Evolutionary conservation across 2,329 filamentous ascomycete species (phyloP).

Genomic region (Fusarium sambucinum): DNA sequence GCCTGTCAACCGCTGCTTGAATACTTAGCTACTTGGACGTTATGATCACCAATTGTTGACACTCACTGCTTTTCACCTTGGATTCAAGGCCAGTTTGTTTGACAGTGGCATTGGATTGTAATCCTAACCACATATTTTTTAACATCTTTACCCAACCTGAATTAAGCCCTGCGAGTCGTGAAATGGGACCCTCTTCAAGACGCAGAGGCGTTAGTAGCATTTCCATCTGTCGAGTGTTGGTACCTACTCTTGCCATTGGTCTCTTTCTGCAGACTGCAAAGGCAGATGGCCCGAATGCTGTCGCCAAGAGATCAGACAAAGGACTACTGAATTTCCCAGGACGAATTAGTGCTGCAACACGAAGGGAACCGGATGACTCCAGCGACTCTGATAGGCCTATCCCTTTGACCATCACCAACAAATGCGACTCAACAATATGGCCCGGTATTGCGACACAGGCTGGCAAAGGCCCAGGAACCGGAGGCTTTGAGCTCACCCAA

Average conservation of each 20-base stretch:
- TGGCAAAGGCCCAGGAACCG: slow-evolving; percentile 73
- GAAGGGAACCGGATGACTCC: slow-evolving; percentile 40
- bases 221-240: slow-evolving; percentile 40
- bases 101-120: slow-evolving; percentile 3
- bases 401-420: slow-evolving; percentile 77
- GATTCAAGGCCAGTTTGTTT: slow-evolving; percentile 6
- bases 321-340: slow-evolving; percentile 47
- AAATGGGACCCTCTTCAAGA: slow-evolving; percentile 35
- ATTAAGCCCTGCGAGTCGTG: slow-evolving; percentile 1
- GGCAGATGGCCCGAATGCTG: slow-evolving; percentile 27
- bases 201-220: slow-evolving; percentile 26
- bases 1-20: slow-evolving; percentile 19
- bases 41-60: slow-evolving; percentile 28
- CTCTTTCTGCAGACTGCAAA: slow-evolving; percentile 33
- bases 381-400: slow-evolving; percentile 53
- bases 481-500: slow-evolving; percentile 75
- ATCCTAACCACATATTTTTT: background rate
- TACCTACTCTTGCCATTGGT: slow-evolving; percentile 40
- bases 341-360: slow-evolving; percentile 41
- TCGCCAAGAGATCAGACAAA: slow-evolving; percentile 45
- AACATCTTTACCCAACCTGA: background rate
- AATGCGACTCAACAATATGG: slow-evolving; percentile 78
- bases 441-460: slow-evolving; percentile 80
- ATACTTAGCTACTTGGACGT: slow-evolving; percentile 2
- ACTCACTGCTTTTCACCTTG: slow-evolving; percentile 18